A percentile compares a stretch with the other conserved stretches of the same genome.
Evolutionary conservation across 1,284 basidiomycete genomes (phyloP).

Genomic region (Rhodotorula sp.): DNA sequence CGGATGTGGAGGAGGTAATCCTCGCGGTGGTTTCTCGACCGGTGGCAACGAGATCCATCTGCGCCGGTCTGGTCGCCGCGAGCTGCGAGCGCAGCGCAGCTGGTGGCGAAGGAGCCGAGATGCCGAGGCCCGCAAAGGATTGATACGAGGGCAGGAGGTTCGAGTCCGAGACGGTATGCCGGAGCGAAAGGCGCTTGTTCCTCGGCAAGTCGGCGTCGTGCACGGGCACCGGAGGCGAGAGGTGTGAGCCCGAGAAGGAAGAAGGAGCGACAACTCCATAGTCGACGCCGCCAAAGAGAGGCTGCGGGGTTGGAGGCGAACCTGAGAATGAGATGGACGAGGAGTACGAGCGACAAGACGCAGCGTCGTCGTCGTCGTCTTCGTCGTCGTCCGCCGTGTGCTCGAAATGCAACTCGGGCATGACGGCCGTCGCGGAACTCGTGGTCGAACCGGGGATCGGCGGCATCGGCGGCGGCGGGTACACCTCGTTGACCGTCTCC

Average conservation of each 20-base stretch:
- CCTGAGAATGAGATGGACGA: slow-evolving; percentile 15
- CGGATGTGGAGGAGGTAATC: neutral
- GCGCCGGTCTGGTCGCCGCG: neutral
- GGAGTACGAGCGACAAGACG: slow-evolving; percentile 15
- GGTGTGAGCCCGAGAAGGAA: neutral
- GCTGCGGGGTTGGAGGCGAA: slow-evolving; percentile 10
- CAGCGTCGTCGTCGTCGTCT: slow-evolving; percentile 1
- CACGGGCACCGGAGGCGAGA: neutral
- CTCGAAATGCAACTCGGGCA: slow-evolving; percentile 3
- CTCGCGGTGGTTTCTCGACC: too few relatives aligned
- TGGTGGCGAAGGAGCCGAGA: slow-evolving; percentile 12
- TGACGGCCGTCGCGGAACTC: neutral
- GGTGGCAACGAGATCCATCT: too few relatives aligned
- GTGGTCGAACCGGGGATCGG: neutral
- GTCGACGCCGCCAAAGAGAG: neutral
- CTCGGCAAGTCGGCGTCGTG: neutral
- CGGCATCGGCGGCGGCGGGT: neutral
- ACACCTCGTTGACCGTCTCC: neutral
- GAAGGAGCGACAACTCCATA: neutral
- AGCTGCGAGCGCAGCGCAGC: neutral
- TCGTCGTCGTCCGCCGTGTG: neutral
- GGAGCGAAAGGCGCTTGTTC: slow-evolving; percentile 6
- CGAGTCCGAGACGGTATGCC: slow-evolving; percentile 18
- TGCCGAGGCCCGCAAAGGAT: slow-evolving; percentile 13
- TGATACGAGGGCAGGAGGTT: slow-evolving; percentile 7